Evolutionary conservation across 2,329 filamentous ascomycete genomes (phyloP).

Genomic region (Ophiostoma perfectum): DNA sequence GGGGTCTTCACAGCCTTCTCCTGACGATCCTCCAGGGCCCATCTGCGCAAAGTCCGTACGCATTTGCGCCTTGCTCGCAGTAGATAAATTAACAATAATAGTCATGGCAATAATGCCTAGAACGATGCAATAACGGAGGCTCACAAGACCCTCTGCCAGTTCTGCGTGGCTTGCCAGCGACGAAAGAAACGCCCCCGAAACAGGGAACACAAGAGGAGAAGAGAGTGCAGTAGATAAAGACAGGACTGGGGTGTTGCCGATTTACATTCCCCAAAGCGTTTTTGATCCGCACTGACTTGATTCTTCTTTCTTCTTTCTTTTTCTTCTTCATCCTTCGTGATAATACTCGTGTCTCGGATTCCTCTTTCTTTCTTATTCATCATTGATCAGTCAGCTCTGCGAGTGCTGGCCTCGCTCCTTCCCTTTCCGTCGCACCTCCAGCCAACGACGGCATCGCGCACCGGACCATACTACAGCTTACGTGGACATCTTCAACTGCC

Average conservation of each 20-base stretch:
- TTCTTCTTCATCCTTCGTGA: neutral
- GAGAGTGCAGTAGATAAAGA: neutral
- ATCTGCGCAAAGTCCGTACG: too few species aligned
- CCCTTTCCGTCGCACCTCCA: neutral
- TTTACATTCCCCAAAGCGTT: neutral
- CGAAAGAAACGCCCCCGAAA: neutral
- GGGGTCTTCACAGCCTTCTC: conserved; percentile 9
- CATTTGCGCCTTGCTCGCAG: too few species aligned
- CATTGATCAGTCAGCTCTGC: neutral
- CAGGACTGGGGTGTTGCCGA: neutral
- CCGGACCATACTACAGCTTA: neutral
- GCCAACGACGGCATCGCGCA: neutral
- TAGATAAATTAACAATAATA: too few species aligned
- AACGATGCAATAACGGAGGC: too few species aligned
- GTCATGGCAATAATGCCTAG: too few species aligned
- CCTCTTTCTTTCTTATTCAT: neutral
- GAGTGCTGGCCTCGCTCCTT: neutral
- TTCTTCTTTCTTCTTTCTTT: neutral
- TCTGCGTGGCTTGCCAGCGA: neutral
- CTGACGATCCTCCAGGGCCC: neutral
- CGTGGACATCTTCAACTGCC: neutral
- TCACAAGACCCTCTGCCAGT: neutral
- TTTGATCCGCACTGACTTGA: neutral
- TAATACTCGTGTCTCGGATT: too few species aligned
- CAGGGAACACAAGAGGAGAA: neutral